A percentile compares a stretch with the other conserved stretches of the same genome.
These are phyloP conservation scores for Brassica balearica DNA, from an alignment of 441 rosid species.

Conservation along the genomic window DNA sequence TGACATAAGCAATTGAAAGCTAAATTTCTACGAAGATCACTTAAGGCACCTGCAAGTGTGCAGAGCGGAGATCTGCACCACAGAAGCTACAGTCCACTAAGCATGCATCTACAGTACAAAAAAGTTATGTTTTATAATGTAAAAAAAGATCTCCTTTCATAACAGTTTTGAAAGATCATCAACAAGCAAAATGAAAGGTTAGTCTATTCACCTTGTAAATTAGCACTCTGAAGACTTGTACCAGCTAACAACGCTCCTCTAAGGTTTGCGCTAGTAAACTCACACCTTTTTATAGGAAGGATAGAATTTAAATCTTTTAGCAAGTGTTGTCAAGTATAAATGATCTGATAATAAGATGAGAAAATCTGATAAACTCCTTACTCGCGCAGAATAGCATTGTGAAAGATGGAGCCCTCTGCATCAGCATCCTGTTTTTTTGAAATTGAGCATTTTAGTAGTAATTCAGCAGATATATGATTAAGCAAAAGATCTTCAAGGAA, in stretches of 20 bases:
- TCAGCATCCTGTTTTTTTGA: slow-evolving; percentile 68
- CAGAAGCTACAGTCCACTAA: slow-evolving; percentile 84
- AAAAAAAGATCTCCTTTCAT: slow-evolving; percentile 24
- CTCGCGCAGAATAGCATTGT: slow-evolving; percentile 94
- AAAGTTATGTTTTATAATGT: slow-evolving; percentile 2
- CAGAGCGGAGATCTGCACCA: slow-evolving; percentile 88
- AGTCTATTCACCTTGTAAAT: slow-evolving; percentile 66
- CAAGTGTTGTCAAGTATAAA: background rate
- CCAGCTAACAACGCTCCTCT: slow-evolving; percentile 90
- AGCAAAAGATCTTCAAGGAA: slow-evolving; percentile 16
- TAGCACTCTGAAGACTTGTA: slow-evolving; percentile 93
- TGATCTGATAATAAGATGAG: background rate
- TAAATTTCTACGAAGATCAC: background rate
- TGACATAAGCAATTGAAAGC: background rate
- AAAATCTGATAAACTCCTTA: slow-evolving; percentile 49
- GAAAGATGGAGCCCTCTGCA: slow-evolving; percentile 83
- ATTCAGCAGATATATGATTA: slow-evolving; percentile 20
- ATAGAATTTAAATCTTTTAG: slow-evolving; percentile 21
- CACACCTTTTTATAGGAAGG: slow-evolving; percentile 87
- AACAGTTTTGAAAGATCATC: slow-evolving; percentile 13
- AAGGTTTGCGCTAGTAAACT: slow-evolving; percentile 90
- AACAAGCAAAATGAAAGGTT: slow-evolving; percentile 8
- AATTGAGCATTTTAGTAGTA: slow-evolving; percentile 25
- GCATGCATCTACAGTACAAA: slow-evolving; percentile 74
- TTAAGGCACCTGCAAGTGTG: slow-evolving; percentile 82